phyloP scores from a whole-genome alignment of 148 eudicot genomes.

The Amaranthus palmeri region DNA sequence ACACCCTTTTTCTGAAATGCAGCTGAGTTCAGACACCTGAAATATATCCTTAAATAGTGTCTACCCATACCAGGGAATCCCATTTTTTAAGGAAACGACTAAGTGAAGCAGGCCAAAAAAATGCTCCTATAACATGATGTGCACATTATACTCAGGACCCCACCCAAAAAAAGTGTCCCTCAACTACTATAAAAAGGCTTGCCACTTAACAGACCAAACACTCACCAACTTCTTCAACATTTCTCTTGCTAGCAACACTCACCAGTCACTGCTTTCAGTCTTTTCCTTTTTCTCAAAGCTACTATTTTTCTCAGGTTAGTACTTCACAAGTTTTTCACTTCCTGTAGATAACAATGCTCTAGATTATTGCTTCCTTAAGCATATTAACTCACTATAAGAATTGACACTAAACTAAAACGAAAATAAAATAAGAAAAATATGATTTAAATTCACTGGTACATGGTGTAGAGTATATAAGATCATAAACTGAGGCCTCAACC shows the following conservation, averaged over 20 bases:
- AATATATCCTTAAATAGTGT: constrained; percentile 11
- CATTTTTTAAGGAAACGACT: constrained; percentile 39
- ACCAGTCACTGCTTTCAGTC: not conserved
- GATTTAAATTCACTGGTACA: not conserved
- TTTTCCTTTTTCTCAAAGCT: not conserved
- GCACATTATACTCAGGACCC: constrained; percentile 32
- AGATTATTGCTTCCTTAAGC: not conserved
- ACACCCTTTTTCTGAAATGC: not conserved
- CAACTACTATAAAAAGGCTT: constrained; percentile 25
- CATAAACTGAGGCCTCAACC: no score
- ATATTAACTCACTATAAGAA: not conserved
- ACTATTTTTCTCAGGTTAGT: constrained; percentile 21
- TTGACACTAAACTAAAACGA: not conserved
- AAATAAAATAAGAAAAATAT: not conserved
- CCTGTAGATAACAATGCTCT: not conserved
- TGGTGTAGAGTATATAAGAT: no score
- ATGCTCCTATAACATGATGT: constrained; percentile 24
- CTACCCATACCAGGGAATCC: constrained; percentile 31
- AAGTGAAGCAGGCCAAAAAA: constrained; percentile 3
- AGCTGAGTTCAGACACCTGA: not conserved
- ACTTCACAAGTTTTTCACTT: not conserved
- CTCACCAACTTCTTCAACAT: constrained; percentile 11
- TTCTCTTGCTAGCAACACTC: constrained; percentile 13
- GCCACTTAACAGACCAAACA: constrained; percentile 21
- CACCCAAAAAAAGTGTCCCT: constrained; percentile 16